Base-by-base conservation (phyloP, 2,329 filamentous ascomycete genomes). In the Camillea tinctor region DNA sequence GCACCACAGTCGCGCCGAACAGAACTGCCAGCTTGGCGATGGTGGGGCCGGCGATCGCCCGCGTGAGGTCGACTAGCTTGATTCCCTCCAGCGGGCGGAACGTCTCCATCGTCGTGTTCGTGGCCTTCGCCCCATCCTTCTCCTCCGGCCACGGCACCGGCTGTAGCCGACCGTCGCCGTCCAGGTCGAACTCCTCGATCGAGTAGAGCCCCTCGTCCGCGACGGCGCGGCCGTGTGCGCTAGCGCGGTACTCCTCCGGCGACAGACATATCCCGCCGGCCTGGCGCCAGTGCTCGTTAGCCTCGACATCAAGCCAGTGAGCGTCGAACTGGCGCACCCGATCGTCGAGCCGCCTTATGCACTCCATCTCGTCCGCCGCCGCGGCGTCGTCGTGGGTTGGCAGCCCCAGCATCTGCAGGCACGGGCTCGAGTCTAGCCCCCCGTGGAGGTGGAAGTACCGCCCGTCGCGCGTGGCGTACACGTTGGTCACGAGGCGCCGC, bases 371-470 rank as follows among this genome's bases (percentile, higher is more conserved):
- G 5, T 70, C 66, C 1, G 50, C 61, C 1, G 67, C 61, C n/a
- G 71, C 68, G 8, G 66, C 64, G n/a, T 72, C 68, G 8, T 67
- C 64, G 6, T 67, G 60, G 8, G 56, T 51, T 7, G 70, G 71
- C 44, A 77, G 58, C 0, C 67, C 74, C 1, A 76, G 60, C 74
- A 76, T 76, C 19, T 58, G 52, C 65, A 76, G 61, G 17, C 68
- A 72, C 2, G 62, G 60, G 7, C 55, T 60, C 11, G 74, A 68
- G 23, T 75, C 68, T 51, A 76, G 60, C 1, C 73, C 71, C 1
- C 74, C 74, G 52, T 76, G 74, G 2, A 75, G 60, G 36, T 76
- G 74, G 55, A 74, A 76, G 68, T 69, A 76, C 7, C 71, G 64
- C 0, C 70, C 71, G 24, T 75, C 73, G 13, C 70, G 69, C 1